Evolutionary conservation across 2,329 filamentous ascomycete species (phyloP), one percentile per base, ranked within the genome.

Genomic region (Colletotrichum orbiculare): DNA sequence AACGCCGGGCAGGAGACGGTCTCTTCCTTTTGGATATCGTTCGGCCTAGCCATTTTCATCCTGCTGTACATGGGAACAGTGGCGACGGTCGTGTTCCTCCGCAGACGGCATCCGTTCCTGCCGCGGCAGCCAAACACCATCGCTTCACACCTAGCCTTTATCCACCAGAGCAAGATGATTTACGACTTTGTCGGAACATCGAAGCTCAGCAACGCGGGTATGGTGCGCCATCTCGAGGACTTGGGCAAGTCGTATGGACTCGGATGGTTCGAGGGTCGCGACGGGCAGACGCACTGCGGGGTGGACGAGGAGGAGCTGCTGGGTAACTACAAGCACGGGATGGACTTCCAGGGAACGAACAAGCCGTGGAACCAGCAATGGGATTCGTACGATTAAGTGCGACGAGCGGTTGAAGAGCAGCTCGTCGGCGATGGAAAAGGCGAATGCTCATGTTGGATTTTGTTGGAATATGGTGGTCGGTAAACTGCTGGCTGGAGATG

Each of bases 131-230:
- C 91, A 4, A 92, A 89, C 70, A 93, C 91, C 17, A 94, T 95
- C 70, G 89, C 91, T 2, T 89, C 87, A 47, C 87, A 94, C 57
- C 81, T 95, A 58, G 91, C 90, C 0, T 94, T 91, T 72, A 91
- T 94, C 65, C 89, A 94, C 76, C 91, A 93, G 78, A 90, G 86
- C 75, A 91, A 91, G 77, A 94, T 94, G 91, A 79, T 94, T 49
- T 89, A 88, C 67, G 87, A 88, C 71, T 94, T 94, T 75, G 89
- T 92, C 12, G 88, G 86, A 46, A 93, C 90, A 25, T 86, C 89
- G 66, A 87, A 87, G 76, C 77, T 89, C 54, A 85, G 82, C 69
- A 87, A 85, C 57, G 78, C 81, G 12, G 78, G 87, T 73, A 91
- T 93, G 87, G 86, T 85, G 68, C 76, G 76, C 60, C 82, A 83